Evolutionary conservation across 192 early-diverging fungal genomes (phyloP), one percentile per base, ranked within the genome.

Genomic region (Umbelopsis sp.): DNA sequence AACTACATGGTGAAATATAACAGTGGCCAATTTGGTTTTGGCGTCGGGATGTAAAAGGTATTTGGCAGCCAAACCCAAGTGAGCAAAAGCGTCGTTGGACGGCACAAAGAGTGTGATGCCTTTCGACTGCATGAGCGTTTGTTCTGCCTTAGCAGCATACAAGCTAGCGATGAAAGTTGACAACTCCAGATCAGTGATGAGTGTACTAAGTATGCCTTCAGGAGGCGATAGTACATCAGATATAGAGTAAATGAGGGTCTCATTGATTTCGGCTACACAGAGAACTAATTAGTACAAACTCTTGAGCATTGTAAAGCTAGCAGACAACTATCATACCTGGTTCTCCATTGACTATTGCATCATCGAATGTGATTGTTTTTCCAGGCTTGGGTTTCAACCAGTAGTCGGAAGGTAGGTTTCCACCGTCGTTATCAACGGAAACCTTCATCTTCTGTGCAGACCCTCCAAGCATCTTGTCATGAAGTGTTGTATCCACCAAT

Each of bases 51-150:
- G 67, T 22, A 79, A 45, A 20, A 93, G 77, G 44, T 91, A 92
- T 13, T 84, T 71, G 44, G 79, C 84, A 21, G 91, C 80, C 23
- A 91, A 73, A 13, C 86, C 91, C 13, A 93, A 69, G 30, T 82
- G 73, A 2, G 74, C 71, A 67, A 89, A 91, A 0, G 88, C 86
- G 21, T 74, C 64, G 35, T 81, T 79, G 18, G 82, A 87, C 2
- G 91, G 91, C 0, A 85, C 90, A 78, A 93, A 86, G 0, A 93
- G 69, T 0, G 91, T 91, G 7, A 75, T 44, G 7, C 71, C 78
- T 20, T 50, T 47, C 1, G 71, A 41, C 3, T 55, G 22, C 25
- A 33, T 53, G 2, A 80, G 48, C 33, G 67, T 55, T 5, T 67
- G 11, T 4, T 64, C 52, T 2, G 72, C 51, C 11, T 27, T 58